Evolutionary conservation across 129 eudicot genomes (phyloP), one percentile per base, ranked within the genome.

Genomic region (Silybum marianum): DNA sequence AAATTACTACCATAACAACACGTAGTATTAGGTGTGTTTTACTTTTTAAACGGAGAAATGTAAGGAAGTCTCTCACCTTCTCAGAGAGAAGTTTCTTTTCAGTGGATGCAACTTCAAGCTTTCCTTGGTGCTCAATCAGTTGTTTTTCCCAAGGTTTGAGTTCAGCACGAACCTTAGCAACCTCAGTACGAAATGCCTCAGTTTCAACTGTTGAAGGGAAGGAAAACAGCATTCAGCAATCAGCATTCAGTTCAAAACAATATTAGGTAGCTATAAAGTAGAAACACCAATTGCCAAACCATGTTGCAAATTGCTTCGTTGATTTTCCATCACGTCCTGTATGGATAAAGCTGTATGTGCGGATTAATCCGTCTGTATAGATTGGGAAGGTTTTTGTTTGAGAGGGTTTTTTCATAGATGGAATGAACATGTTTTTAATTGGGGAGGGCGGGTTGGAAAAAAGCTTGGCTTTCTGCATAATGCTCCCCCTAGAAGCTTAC

Each of bases 121-220:
- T 90, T 58, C 97, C 97, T 72, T 85, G 89, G 78, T 92, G 91
- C 80, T 95, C 97, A 82, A 95, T 90, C 81, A 95, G 71, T 51
- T 95, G 90, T 69, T 89, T 90, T 74, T 95, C 99, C 99, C 99
- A 95, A 36, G 99, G 99, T 80, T 92, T 89, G 30, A 95, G 77
- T 76, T 95, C 94, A 76, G 88, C 78, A 48, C 97, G 97, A 80
- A 92, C 93, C 78, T 87, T 91, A 25, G 89, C 83, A 77, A 92
- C 89, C 87, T 95, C 95, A 63, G 82, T 34, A 44, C 90, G 93
- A 77, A 86, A 92, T 71, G 24, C 83, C 91, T 95, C 99, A 11
- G 99, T 92, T 87, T 95, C 99, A 87, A 71, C 99, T 95, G 86
- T 76, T 42, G 14, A 77, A 28, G 7, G 36, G n/a, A 13, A 32